Percentiles rank a stretch among this genome's conserved stretches.
These are phyloP conservation scores for Lasiosphaeris hirsuta DNA, from an alignment of 495 filamentous ascomycete species.

Conservation along the genomic window DNA sequence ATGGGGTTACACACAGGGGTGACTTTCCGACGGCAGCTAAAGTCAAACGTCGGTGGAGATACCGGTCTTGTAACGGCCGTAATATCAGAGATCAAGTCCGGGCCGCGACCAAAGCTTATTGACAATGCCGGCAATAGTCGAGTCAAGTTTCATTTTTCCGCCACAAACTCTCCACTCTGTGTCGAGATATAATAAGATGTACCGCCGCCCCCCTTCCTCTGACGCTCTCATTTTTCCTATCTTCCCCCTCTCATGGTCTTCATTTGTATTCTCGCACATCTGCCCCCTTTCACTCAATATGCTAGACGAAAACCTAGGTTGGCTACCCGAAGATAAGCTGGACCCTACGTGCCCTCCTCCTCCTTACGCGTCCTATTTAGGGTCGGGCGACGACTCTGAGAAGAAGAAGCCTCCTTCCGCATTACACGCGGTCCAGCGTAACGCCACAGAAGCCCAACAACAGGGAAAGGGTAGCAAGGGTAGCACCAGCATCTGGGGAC, in stretches of 20 bases:
- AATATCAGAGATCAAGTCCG: not conserved
- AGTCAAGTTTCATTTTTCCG: constrained; percentile 1
- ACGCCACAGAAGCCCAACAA: constrained; percentile 5
- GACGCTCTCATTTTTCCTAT: not conserved
- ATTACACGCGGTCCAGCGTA: constrained; percentile 3
- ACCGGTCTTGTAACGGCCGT: too few relatives aligned
- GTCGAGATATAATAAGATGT: constrained; percentile 6
- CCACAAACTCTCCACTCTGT: constrained; percentile 1
- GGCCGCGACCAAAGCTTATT: constrained; percentile 8
- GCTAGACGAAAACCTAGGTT: not conserved
- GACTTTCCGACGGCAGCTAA: too few relatives aligned
- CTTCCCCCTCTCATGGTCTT: constrained; percentile 7
- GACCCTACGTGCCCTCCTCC: constrained; percentile 5
- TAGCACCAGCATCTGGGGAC: constrained; percentile 6
- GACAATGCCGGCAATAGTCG: constrained; percentile 6
- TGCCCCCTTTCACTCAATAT: constrained; percentile 4
- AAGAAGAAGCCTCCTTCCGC: constrained; percentile 1
- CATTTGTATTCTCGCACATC: constrained; percentile 9
- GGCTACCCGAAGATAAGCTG: constrained; percentile 4
- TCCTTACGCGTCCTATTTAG: constrained; percentile 4
- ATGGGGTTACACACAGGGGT: too few relatives aligned
- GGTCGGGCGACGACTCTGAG: constrained; percentile 8
- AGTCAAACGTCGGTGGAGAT: too few relatives aligned
- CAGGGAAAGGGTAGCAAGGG: constrained; percentile 8
- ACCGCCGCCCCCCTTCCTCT: too few relatives aligned